Evolutionary conservation across 306 rosid species (phyloP), one percentile per base, ranked within the genome.

Genomic region (Medicago arabica): DNA sequence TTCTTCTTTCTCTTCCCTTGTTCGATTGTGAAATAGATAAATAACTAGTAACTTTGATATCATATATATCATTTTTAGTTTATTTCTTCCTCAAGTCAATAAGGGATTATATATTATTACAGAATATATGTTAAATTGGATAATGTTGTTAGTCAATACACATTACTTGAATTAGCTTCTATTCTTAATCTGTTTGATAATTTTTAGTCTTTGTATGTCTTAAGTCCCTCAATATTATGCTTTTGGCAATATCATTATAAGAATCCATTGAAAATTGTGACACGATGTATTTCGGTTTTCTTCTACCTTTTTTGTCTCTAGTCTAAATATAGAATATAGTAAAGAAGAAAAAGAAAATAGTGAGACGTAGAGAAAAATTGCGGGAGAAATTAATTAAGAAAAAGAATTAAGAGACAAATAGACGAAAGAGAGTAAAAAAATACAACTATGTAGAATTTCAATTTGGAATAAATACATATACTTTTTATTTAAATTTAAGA

Each of bases 11-110:
- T 50, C 38, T 8, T 54, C 40, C 74, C 81, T 57, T 78, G 78
- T 75, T 80, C 59, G 28, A 72, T 43, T 72, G 68, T 75, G 75
- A 66, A 75, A 80, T 78, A 85, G 47, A 74, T 78, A 71, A 81
- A 82, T 74, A 81, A 72, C 53, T 72, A 65, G 78, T 67, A 28
- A 28, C 31, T 21, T 71, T 41, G 13, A 41, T 69, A 40, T 65
- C 21, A 28, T 19, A 51, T 34, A 83, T 75, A 36, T 84, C 59
- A 69, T 74, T 77, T 54, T 81, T 78, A 75, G 63, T 21, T 58
- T 2, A 4, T 72, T 78, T 82, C 39, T 44, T 71, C 28, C 39
- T 73, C 21, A 60, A 75, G 82, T 78, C 78, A 85, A 67, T 72
- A 61, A 61, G 67, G 80, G 80, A 59, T 66, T 81, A 66, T 81